phyloP scores from a whole-genome alignment of 2,329 filamentous ascomycete genomes.

The Neofusicoccum parvum region DNA sequence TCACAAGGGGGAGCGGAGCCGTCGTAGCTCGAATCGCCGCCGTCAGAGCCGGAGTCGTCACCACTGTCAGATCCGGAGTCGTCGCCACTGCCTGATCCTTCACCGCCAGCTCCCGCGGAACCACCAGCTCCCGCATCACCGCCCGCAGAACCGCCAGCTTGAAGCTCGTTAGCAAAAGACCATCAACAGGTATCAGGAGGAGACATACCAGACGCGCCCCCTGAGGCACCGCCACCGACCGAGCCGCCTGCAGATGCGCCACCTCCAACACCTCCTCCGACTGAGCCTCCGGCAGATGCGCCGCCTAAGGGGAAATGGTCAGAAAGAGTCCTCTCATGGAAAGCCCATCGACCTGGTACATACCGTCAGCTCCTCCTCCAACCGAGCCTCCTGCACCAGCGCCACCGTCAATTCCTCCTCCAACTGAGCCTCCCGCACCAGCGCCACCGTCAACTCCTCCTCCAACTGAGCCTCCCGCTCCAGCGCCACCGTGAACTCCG shows the following conservation, averaged over 20 bases:
- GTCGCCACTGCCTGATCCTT: background rate
- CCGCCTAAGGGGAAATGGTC: too few relatives aligned
- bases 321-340: too few relatives aligned
- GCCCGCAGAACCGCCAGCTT: background rate
- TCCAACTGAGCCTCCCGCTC: too few relatives aligned
- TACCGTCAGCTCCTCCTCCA: background rate
- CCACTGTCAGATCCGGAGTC: background rate
- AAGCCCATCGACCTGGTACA: background rate
- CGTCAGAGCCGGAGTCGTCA: too few relatives aligned
- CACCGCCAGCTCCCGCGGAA: background rate
- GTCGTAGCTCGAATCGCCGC: too few relatives aligned
- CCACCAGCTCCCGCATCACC: background rate
- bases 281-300: background rate
- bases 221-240: background rate
- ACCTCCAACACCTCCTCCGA: background rate
- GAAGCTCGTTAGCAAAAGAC: too few relatives aligned
- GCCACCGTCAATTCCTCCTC: background rate
- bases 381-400: too few relatives aligned
- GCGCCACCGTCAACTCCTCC: background rate
- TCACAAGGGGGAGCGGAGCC: too few relatives aligned
- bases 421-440: too few relatives aligned
- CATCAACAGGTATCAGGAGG: too few relatives aligned
- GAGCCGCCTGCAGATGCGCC: background rate
- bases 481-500: background rate
- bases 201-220: background rate